Conservation (phyloP, 805 yeast species). For the Metschnikowia cerradonensis region DNA sequence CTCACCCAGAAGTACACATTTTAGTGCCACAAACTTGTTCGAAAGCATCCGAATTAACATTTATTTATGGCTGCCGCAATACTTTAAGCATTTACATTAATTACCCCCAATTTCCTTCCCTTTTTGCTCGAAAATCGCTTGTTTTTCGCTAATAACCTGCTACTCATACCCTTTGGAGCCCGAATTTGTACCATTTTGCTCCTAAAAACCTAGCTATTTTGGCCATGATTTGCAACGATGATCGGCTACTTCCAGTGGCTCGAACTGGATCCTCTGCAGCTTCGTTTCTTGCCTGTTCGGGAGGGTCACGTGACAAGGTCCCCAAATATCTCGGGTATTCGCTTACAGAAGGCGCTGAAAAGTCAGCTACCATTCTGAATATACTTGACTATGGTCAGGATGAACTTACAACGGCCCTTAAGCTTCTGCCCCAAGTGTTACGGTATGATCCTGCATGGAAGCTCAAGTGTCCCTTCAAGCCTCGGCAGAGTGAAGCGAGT, state of each 20-base stretch:
- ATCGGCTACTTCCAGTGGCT: not conserved
- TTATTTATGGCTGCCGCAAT: too few relatives aligned
- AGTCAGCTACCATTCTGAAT: not conserved
- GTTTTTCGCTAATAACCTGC: too few relatives aligned
- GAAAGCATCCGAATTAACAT: too few relatives aligned
- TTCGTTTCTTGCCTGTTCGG: not conserved
- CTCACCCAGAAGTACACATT: too few relatives aligned
- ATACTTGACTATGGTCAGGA: not conserved
- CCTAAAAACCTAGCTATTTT: not conserved
- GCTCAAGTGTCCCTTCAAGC: not conserved
- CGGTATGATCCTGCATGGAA: not conserved
- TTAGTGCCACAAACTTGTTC: too few relatives aligned
- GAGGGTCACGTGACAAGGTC: not conserved
- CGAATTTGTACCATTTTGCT: too few relatives aligned
- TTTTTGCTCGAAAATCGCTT: too few relatives aligned
- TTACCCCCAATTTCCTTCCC: too few relatives aligned
- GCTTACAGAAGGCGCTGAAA: not conserved
- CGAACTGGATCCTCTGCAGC: not conserved
- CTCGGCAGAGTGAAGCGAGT: not conserved
- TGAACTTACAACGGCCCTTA: not conserved
- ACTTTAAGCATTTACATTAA: fast-evolving
- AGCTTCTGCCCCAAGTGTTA: not conserved
- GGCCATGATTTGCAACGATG: conserved; percentile 1
- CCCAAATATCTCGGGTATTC: not conserved
- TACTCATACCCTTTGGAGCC: not conserved